Conservation (phyloP, 1,284 basidiomycete genomes). For the Fomitopsis schrenkii region DNA sequence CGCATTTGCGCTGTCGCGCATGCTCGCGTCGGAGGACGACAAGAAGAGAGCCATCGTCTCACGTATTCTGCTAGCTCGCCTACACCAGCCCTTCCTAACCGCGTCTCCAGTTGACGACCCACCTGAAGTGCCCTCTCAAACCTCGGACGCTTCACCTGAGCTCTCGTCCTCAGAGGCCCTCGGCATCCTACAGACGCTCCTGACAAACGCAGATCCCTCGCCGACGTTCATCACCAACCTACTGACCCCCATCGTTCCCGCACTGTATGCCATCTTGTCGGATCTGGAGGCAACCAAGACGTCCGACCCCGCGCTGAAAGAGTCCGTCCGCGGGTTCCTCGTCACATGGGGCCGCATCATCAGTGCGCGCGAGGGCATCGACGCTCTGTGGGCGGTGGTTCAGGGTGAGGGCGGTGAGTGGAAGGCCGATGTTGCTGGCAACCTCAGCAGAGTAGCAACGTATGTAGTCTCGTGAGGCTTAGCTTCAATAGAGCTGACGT, state of each 20-base stretch:
- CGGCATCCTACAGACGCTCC: slow-evolving; percentile 46
- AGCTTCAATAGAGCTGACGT: background rate
- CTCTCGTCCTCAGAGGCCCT: slow-evolving; percentile 38
- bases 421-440: slow-evolving; percentile 50
- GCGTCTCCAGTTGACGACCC: background rate
- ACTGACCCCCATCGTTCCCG: slow-evolving; percentile 63
- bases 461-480: slow-evolving; percentile 21
- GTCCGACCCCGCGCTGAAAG: slow-evolving; percentile 58
- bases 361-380: slow-evolving; percentile 45
- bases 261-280: slow-evolving; percentile 62
- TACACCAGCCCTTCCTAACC: slow-evolving; percentile 42
- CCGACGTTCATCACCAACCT: slow-evolving; percentile 60
- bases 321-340: slow-evolving; percentile 56
- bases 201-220: slow-evolving; percentile 77
- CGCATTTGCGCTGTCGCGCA: slow-evolving; percentile 63
- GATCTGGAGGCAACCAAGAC: slow-evolving; percentile 50
- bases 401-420: slow-evolving; percentile 52
- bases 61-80: slow-evolving; percentile 34
- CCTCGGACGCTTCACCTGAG: slow-evolving; percentile 3
- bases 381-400: slow-evolving; percentile 60
- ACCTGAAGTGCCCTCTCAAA: background rate
- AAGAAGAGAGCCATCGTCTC: slow-evolving; percentile 31
- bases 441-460: slow-evolving; percentile 39
- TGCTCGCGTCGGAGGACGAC: slow-evolving; percentile 40
- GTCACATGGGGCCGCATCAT: slow-evolving; percentile 73